Evolutionary conservation across 2,329 filamentous ascomycete genomes (phyloP).

Genomic region (Botrytis medusae): DNA sequence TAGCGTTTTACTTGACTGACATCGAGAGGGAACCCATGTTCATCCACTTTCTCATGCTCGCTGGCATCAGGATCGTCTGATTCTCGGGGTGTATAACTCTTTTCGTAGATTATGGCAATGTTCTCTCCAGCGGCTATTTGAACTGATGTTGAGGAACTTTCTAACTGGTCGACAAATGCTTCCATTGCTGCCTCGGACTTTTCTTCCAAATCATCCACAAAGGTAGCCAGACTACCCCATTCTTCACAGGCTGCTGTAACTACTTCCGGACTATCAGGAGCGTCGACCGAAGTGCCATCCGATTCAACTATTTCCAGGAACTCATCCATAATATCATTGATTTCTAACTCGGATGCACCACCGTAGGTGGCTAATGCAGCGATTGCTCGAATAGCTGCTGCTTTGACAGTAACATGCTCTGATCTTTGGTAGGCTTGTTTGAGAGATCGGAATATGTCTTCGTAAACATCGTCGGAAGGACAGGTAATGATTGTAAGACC

Average conservation of each 20-base stretch:
- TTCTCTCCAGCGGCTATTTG: constrained; percentile 71
- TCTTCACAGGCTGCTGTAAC: constrained; percentile 66
- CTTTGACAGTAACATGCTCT: constrained; percentile 56
- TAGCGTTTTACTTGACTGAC: constrained; percentile 60
- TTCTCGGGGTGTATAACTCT: constrained; percentile 50
- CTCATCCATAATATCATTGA: constrained; percentile 63
- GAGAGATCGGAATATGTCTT: constrained; percentile 53
- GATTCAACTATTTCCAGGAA: constrained; percentile 67
- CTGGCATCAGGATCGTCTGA: constrained; percentile 46
- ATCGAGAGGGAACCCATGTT: constrained; percentile 40
- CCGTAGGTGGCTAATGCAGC: constrained; percentile 63
- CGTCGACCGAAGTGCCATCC: constrained; percentile 63
- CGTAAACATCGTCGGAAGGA: constrained; percentile 60
- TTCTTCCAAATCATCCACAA: constrained; percentile 63
- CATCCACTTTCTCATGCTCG: constrained; percentile 42
- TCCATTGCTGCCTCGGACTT: constrained; percentile 65
- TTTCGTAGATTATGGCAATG: constrained; percentile 70
- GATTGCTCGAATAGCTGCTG: constrained; percentile 65
- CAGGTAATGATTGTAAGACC: constrained; percentile 63
- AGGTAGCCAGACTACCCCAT: constrained; percentile 68
- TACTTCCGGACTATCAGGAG: constrained; percentile 58
- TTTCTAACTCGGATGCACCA: constrained; percentile 61
- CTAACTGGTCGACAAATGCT: constrained; percentile 68
- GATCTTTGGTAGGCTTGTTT: constrained; percentile 61
- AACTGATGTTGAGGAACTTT: constrained; percentile 59